Base-by-base conservation (phyloP, 164 flowering plant genomes). In the Berberis vulgaris region DNA sequence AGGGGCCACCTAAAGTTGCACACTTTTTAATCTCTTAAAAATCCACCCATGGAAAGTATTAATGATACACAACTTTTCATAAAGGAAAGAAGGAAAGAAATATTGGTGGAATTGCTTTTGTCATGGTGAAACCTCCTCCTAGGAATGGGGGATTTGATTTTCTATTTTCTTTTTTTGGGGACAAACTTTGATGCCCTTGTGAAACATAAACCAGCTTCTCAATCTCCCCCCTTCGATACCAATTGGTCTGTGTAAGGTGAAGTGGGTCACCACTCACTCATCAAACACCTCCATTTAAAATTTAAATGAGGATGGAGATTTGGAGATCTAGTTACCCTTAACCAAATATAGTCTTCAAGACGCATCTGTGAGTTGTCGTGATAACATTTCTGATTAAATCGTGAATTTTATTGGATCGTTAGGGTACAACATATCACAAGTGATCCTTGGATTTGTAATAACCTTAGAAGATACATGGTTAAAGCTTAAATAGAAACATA, bases 71-170 rank as follows among this genome's bases (percentile, higher is more conserved):
- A 80, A 77, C 84, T 82, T 82, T 85, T 70, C 65, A 77, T 70
- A 60, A 65, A 65, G 78, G 74, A 74, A 78, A 26, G 26, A 26
- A 26, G 26, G 26, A 3, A 52, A 10, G n/a, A 52, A 7, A 52
- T 12, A 6, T 49, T 50, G 44, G 54, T 49, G 44, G 43, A 2
- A 54, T 11, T 55, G 73, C 83, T 81, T 85, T 83, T 82, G 87
- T 80, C 71, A 74, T 63, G 68, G 64, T 72, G 83, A 81, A 81
- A 86, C 71, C 78, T 83, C 89, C 82, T 77, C 90, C 83, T 78
- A 67, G 81, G 79, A 76, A 74, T 83, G 78, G 76, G 83, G 80
- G 81, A 74, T 76, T 81, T 67, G 64, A 61, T 71, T 68, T 52
- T 6, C 3, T 2, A 10, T 11, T 11, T 57, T 13, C 55, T 45